phyloP scores from a whole-genome alignment of 2,329 filamentous ascomycete genomes.

The Balansia obtecta region DNA sequence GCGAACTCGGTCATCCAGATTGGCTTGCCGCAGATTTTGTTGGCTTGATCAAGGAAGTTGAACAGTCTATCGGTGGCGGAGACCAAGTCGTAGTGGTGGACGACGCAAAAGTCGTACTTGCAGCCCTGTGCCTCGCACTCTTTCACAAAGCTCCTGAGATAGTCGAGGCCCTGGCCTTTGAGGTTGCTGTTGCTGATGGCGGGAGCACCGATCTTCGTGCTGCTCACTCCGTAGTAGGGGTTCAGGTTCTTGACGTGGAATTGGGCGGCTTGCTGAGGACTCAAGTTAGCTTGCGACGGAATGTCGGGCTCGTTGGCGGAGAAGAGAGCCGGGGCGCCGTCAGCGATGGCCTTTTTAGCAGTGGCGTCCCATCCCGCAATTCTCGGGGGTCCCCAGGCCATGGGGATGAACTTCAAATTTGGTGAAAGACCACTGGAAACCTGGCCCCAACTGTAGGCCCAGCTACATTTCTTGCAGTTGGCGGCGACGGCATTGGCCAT shows the following conservation, averaged over 20 bases:
- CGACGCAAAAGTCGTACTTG: conserved; percentile 45
- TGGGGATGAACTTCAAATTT: no score
- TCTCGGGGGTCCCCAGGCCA: conserved; percentile 43
- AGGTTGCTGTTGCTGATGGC: conserved; percentile 48
- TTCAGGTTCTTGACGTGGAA: conserved; percentile 43
- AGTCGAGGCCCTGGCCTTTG: conserved; percentile 39
- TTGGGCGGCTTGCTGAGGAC: conserved; percentile 36
- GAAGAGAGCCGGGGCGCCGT: conserved; percentile 45
- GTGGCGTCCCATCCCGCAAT: conserved; percentile 40
- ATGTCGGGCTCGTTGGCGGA: conserved; percentile 65
- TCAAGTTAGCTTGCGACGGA: conserved; percentile 44
- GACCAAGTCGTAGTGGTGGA: conserved; percentile 51
- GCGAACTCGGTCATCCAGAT: conserved; percentile 57
- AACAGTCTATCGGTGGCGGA: conserved; percentile 39
- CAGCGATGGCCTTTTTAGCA: conserved; percentile 37
- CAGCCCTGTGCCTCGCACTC: conserved; percentile 22
- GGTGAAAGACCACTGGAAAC: conserved; percentile 27
- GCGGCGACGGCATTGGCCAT: no score
- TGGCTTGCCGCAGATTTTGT: conserved; percentile 34
- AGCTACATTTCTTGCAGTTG: no score
- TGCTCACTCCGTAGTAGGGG: conserved; percentile 33
- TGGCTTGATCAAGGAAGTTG: conserved; percentile 35
- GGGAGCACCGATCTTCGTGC: conserved; percentile 42
- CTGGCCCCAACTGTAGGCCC: conserved; percentile 60
- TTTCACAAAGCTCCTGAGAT: conserved; percentile 1